Evolutionary conservation across 2,329 filamentous ascomycete genomes (phyloP).

Genomic region (Aspergillus intermedius): DNA sequence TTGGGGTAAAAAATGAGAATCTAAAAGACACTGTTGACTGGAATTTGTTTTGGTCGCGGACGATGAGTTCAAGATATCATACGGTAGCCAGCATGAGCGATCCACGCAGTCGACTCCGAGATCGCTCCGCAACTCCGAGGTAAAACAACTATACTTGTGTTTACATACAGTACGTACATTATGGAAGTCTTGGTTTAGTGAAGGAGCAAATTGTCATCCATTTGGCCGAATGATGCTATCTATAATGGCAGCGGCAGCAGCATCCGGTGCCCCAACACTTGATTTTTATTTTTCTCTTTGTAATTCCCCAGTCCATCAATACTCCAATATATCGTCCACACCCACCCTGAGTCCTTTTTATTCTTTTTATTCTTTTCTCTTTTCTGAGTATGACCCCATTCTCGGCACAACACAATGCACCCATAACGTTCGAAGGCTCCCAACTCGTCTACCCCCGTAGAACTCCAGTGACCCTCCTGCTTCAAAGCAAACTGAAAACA

Average conservation of each 20-base stretch:
- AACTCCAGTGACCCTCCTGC: neutral
- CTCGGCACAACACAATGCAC: too few relatives aligned
- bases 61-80: neutral
- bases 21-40: neutral
- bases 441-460: too few relatives aligned
- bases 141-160: neutral
- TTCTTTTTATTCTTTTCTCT: neutral
- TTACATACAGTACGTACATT: neutral
- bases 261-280: conserved; percentile 21
- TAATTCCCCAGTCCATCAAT: neutral
- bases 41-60: neutral
- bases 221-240: conserved; percentile 1
- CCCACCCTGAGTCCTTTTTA: neutral
- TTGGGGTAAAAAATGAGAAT: conserved; percentile 7
- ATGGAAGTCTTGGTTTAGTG: neutral
- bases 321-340: neutral
- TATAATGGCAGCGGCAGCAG: neutral
- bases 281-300: conserved; percentile 13
- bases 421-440: too few relatives aligned
- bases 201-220: neutral
- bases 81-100: neutral
- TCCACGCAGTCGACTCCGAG: neutral
- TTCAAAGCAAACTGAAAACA: neutral
- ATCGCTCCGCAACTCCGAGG: neutral
- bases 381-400: neutral